Conservation (phyloP, 2,329 filamentous ascomycete species). For the Exserohilum turcica region DNA sequence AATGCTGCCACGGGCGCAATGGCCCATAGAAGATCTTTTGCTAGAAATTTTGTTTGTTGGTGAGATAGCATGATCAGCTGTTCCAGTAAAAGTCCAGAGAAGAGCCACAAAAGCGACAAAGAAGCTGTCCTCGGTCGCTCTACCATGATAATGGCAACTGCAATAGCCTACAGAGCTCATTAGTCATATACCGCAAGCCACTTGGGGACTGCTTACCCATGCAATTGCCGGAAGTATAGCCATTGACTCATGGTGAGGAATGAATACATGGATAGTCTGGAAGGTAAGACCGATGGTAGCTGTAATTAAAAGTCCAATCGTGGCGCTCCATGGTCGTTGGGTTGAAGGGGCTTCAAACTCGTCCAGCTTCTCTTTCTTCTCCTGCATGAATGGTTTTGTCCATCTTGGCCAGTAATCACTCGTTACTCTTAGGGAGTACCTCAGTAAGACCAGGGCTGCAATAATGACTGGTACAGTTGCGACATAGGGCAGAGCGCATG, state of each 20-base stretch:
- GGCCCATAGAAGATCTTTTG: conserved; percentile 42
- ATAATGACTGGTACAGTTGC: conserved; percentile 47
- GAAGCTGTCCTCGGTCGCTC: conserved; percentile 52
- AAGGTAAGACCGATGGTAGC: conserved; percentile 33
- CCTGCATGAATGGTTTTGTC: conserved; percentile 57
- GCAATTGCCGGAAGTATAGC: conserved; percentile 38
- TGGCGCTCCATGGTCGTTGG: conserved; percentile 34
- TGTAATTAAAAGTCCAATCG: conserved; percentile 33
- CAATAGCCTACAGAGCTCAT: conserved; percentile 41
- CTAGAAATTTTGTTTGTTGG: conserved; percentile 20
- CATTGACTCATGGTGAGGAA: conserved; percentile 21
- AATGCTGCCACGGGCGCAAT: conserved; percentile 51
- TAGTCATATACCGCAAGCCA: conserved; percentile 1
- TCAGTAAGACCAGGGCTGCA: conserved; percentile 46
- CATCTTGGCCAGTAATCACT: conserved; percentile 54
- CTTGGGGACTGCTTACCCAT: conserved; percentile 34
- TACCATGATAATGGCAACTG: conserved; percentile 43
- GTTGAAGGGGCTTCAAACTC: conserved; percentile 37
- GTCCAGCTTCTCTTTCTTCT: conserved; percentile 36
- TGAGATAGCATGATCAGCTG: conserved; percentile 41
- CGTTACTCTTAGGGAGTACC: conserved; percentile 41
- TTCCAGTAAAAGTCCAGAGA: conserved; percentile 42
- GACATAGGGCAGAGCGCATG: conserved; percentile 50
- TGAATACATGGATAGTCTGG: conserved; percentile 33
- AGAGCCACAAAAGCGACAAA: conserved; percentile 48